Evolutionary conservation across 2,329 filamentous ascomycete species (phyloP).

Genomic region (Fusarium lyarnte): DNA sequence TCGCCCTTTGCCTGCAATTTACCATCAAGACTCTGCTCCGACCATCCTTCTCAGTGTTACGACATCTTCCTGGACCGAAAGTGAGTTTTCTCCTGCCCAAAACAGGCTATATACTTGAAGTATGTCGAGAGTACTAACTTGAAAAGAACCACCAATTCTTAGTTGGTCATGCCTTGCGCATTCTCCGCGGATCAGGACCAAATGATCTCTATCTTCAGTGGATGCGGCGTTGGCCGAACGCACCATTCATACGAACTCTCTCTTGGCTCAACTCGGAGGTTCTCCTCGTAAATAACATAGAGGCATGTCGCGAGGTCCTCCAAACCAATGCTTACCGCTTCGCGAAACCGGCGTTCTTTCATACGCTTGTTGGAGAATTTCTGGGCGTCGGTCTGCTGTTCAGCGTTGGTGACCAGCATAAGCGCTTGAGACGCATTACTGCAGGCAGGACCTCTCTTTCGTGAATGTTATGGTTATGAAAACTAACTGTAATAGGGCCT

Average conservation of each 20-base stretch:
- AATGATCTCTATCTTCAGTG: constrained; percentile 21
- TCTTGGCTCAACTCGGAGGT: constrained; percentile 25
- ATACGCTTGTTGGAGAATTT: constrained; percentile 26
- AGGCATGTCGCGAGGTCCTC: constrained; percentile 20
- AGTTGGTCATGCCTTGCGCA: constrained; percentile 1
- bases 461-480: rapidly evolving
- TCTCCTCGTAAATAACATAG: constrained; percentile 16
- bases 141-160: not conserved
- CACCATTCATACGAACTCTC: constrained; percentile 13
- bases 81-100: not conserved
- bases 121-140: rapidly evolving
- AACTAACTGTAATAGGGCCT: not conserved
- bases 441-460: not conserved
- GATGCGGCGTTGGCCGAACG: constrained; percentile 20
- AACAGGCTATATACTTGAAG: rapidly evolving
- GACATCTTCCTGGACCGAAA: constrained; percentile 2
- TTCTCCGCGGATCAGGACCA: not conserved
- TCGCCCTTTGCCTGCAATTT: not conserved
- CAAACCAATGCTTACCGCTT: constrained; percentile 17
- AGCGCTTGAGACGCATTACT: constrained; percentile 11
- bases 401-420: constrained; percentile 23
- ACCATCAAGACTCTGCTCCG: not conserved
- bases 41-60: not conserved
- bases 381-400: constrained; percentile 16
- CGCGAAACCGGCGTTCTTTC: constrained; percentile 20